Conservation (phyloP, 257 asterid genomes). For the Gentiana macrophylla region DNA sequence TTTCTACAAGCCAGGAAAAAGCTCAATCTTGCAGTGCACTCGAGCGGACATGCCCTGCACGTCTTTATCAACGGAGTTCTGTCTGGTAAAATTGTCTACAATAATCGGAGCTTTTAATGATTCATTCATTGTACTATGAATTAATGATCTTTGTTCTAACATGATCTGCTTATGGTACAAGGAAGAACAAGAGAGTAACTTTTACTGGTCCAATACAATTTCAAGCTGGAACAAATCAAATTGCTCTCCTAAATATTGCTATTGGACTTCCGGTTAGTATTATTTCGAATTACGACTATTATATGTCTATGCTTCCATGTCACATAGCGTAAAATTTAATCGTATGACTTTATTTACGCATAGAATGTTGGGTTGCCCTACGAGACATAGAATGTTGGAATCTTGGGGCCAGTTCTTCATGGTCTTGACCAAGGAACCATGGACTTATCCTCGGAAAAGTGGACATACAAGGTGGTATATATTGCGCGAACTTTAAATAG, state of each 20-base stretch:
- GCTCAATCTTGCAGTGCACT: conserved; percentile 35
- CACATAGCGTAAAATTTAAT: background rate
- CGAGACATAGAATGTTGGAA: conserved; percentile 46
- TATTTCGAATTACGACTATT: background rate
- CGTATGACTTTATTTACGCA: conserved; percentile 1
- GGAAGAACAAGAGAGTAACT: conserved; percentile 24
- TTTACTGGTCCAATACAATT: conserved; percentile 37
- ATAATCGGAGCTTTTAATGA: background rate
- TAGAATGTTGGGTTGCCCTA: conserved; percentile 50
- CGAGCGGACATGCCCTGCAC: conserved; percentile 53
- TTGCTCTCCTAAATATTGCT: conserved; percentile 52
- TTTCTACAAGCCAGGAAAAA: conserved; percentile 34
- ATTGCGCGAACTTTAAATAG: no score
- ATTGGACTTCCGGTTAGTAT: conserved; percentile 59
- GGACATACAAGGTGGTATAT: conserved; percentile 52
- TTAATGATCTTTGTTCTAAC: background rate
- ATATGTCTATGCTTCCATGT: background rate
- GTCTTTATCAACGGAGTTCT: conserved; percentile 41
- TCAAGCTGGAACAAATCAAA: conserved; percentile 31
- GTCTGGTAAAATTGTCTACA: conserved; percentile 24
- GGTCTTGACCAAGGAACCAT: conserved; percentile 46
- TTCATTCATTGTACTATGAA: background rate
- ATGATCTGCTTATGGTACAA: conserved; percentile 55
- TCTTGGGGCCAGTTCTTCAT: conserved; percentile 38
- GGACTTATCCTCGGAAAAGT: conserved; percentile 46